Percentiles rank a stretch among this genome's conserved stretches.
These are phyloP conservation scores for Calonectria crousiana DNA, from an alignment of 2,329 filamentous ascomycete genomes.

Conservation along the genomic window DNA sequence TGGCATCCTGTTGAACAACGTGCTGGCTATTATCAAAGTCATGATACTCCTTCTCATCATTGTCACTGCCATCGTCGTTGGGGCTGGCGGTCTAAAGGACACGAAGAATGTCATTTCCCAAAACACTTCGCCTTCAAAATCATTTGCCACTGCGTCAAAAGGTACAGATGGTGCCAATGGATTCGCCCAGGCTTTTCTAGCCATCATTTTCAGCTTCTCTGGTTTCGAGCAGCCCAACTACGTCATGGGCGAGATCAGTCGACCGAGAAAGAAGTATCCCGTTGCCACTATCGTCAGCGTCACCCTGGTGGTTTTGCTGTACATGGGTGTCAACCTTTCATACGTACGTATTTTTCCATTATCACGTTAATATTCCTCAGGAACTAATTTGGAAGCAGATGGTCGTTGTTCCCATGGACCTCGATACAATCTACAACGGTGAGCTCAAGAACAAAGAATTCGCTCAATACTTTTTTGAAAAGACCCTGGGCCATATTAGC, in stretches of 20 bases:
- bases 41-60: slow-evolving; percentile 60
- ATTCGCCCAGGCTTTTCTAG: slow-evolving; percentile 55
- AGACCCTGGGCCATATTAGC: slow-evolving; percentile 46
- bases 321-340: slow-evolving; percentile 53
- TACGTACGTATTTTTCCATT: slow-evolving; percentile 45
- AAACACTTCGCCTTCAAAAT: slow-evolving; percentile 42
- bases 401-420: slow-evolving; percentile 47
- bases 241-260: slow-evolving; percentile 49
- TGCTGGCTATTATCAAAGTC: slow-evolving; percentile 63
- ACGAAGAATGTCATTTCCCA: slow-evolving; percentile 41
- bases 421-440: slow-evolving; percentile 30
- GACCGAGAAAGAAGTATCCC: slow-evolving; percentile 49
- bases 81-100: slow-evolving; percentile 38
- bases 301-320: slow-evolving; percentile 47
- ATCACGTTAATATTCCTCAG: no score
- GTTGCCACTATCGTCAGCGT: slow-evolving; percentile 47
- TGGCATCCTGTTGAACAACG: slow-evolving; percentile 64
- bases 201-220: slow-evolving; percentile 55
- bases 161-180: slow-evolving; percentile 49
- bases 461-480: slow-evolving; percentile 51
- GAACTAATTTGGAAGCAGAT: slow-evolving; percentile 48
- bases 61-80: slow-evolving; percentile 48
- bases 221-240: slow-evolving; percentile 56
- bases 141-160: slow-evolving; percentile 38
- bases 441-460: slow-evolving; percentile 32